These are phyloP conservation scores for Penicillium sp. DNA, from an alignment of 2,329 filamentous ascomycete genomes.

Conservation along the genomic window DNA sequence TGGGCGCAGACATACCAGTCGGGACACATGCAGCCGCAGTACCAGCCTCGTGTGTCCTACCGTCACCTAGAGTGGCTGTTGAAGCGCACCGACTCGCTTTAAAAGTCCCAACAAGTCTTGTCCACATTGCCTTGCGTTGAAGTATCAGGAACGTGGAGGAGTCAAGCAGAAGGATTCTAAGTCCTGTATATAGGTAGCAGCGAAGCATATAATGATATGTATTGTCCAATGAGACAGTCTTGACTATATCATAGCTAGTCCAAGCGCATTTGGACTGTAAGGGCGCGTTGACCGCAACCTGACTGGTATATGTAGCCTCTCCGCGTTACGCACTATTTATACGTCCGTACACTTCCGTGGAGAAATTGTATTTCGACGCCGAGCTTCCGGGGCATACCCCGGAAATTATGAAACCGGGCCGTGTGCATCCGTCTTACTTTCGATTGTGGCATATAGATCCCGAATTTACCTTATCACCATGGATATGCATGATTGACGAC, in stretches of 20 bases:
- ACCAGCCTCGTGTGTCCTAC: conserved; percentile 69
- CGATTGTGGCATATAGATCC: neutral
- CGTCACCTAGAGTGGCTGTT: conserved; percentile 60
- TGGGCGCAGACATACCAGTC: conserved; percentile 55
- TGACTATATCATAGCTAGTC: neutral
- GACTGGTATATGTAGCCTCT: neutral
- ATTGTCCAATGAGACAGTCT: neutral
- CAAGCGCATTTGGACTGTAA: neutral
- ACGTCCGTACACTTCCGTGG: neutral
- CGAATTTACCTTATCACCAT: neutral
- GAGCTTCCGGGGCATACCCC: conserved; percentile 3
- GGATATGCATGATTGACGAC: neutral
- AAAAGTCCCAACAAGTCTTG: neutral
- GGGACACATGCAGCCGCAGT: conserved; percentile 58
- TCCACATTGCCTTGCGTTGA: neutral
- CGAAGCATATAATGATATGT: neutral
- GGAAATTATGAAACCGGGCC: conserved; percentile 7
- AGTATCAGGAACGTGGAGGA: neutral
- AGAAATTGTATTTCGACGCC: conserved; percentile 7
- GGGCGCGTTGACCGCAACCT: neutral
- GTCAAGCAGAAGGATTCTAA: neutral
- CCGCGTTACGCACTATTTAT: neutral
- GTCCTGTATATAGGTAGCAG: conserved; percentile 1
- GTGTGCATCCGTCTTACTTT: conserved; percentile 2
- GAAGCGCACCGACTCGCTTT: conserved; percentile 35